Evolutionary conservation across 306 rosid species (phyloP).

Genomic region (Begonia masoniana): DNA sequence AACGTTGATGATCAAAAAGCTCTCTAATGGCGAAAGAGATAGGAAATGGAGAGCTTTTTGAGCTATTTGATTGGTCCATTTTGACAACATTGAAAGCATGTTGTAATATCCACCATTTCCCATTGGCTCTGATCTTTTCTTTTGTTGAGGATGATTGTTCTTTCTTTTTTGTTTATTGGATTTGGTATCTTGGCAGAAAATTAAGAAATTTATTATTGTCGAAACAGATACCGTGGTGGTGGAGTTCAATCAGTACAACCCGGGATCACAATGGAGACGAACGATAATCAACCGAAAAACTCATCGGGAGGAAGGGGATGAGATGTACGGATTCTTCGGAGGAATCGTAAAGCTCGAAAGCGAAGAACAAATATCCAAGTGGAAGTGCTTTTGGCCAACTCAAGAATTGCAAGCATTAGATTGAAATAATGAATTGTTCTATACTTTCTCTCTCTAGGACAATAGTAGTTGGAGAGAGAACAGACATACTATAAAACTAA

Average conservation of each 20-base stretch:
- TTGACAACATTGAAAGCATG: slow-evolving; percentile 48
- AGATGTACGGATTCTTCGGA: slow-evolving; percentile 79
- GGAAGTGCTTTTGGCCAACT: slow-evolving; percentile 73
- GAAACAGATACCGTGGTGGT: slow-evolving; percentile 62
- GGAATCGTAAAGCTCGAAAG: slow-evolving; percentile 66
- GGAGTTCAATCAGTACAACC: slow-evolving; percentile 82
- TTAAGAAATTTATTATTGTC: too few relatives aligned
- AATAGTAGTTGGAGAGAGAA: too few relatives aligned
- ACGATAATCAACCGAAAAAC: slow-evolving; percentile 44
- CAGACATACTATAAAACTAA: too few relatives aligned
- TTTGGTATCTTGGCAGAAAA: too few relatives aligned
- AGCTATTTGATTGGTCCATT: slow-evolving; percentile 52
- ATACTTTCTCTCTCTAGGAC: too few relatives aligned
- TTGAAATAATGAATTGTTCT: too few relatives aligned
- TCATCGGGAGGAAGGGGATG: slow-evolving; percentile 78
- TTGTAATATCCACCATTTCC: slow-evolving; percentile 53
- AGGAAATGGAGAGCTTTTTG: not conserved
- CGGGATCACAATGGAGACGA: slow-evolving; percentile 71
- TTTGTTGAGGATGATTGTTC: too few relatives aligned
- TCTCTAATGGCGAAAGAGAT: too few relatives aligned
- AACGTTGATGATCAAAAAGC: too few relatives aligned
- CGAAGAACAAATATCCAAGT: slow-evolving; percentile 37
- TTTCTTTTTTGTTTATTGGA: too few relatives aligned
- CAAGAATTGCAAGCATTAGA: too few relatives aligned
- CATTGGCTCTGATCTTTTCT: too few relatives aligned